These are phyloP conservation scores for Ogataea saltuana DNA, from an alignment of 805 yeast species.

Conservation along the genomic window DNA sequence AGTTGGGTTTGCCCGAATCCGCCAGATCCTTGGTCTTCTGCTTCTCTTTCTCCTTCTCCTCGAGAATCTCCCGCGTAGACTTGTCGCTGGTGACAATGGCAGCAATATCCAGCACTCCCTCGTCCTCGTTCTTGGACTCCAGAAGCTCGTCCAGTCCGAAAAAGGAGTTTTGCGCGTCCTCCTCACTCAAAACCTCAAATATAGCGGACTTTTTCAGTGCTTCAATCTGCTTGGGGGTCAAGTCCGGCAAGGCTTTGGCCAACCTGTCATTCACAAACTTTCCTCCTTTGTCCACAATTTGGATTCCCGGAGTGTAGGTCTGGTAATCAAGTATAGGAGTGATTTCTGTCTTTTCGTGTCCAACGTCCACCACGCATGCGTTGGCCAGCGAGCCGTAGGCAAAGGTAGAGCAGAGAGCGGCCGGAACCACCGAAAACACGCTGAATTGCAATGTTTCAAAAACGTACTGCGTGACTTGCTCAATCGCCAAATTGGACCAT, in stretches of 20 bases:
- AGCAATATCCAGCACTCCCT: slow-evolving; percentile 84
- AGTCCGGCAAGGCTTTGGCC: slow-evolving; percentile 54
- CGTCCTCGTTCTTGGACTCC: slow-evolving; percentile 46
- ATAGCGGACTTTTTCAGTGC: slow-evolving; percentile 71
- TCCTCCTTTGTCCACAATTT: slow-evolving; percentile 56
- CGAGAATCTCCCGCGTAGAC: slow-evolving; percentile 50
- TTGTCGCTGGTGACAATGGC: slow-evolving; percentile 80
- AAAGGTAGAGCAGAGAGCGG: slow-evolving; percentile 66
- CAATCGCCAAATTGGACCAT: slow-evolving; percentile 72
- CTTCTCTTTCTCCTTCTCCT: slow-evolving; percentile 28
- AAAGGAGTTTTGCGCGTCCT: slow-evolving; percentile 60
- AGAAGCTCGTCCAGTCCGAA: slow-evolving; percentile 54
- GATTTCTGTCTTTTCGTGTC: slow-evolving; percentile 71
- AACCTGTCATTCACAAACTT: slow-evolving; percentile 57
- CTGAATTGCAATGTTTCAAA: slow-evolving; percentile 74
- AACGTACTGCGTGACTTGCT: slow-evolving; percentile 68
- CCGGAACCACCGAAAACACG: slow-evolving; percentile 69
- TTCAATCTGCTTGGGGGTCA: slow-evolving; percentile 62
- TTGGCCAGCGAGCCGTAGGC: slow-evolving; percentile 68
- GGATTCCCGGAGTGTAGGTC: slow-evolving; percentile 52
- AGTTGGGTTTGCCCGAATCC: slow-evolving; percentile 44
- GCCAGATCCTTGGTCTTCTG: slow-evolving; percentile 19
- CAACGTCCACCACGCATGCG: slow-evolving; percentile 78
- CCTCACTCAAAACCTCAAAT: slow-evolving; percentile 76
- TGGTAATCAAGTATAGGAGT: slow-evolving; percentile 78